Percentiles rank a stretch among this genome's conserved stretches.
Evolutionary conservation across 306 rosid genomes (phyloP).

Genomic region (Myrica gale): DNA sequence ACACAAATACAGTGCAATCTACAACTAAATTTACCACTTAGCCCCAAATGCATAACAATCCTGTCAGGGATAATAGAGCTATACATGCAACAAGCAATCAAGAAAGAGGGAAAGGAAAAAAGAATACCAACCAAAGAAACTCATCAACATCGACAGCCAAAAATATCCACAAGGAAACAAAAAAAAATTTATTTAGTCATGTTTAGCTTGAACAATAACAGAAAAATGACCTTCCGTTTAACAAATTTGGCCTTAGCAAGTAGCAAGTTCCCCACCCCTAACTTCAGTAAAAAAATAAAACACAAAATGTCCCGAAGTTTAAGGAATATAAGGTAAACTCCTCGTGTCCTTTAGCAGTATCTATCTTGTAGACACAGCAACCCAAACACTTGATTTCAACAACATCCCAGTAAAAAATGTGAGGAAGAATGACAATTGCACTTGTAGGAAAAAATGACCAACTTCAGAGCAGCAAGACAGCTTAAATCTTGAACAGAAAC

Average conservation of each 20-base stretch:
- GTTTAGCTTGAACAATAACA: background rate
- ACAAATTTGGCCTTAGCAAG: conserved; percentile 8
- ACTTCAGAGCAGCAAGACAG: background rate
- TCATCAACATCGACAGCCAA: background rate
- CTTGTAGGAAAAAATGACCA: background rate
- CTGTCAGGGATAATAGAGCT: background rate
- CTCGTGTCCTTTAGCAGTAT: background rate
- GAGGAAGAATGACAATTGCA: background rate
- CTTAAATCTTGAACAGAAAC: background rate
- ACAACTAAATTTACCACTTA: background rate
- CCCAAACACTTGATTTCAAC: background rate
- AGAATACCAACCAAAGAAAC: background rate
- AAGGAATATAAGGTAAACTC: background rate
- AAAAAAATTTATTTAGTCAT: background rate
- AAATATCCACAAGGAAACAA: background rate
- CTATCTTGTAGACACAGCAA: background rate
- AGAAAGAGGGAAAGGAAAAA: background rate
- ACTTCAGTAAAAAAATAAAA: conserved; percentile 2
- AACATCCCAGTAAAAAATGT: background rate
- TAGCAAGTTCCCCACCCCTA: background rate
- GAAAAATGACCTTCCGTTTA: conserved; percentile 14
- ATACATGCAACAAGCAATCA: too few relatives aligned
- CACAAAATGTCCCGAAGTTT: background rate
- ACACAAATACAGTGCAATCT: too few relatives aligned
- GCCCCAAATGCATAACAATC: background rate